Evolutionary conservation across 768 basidiomycete species (phyloP).

Genomic region (Leccinum uliginosum): DNA sequence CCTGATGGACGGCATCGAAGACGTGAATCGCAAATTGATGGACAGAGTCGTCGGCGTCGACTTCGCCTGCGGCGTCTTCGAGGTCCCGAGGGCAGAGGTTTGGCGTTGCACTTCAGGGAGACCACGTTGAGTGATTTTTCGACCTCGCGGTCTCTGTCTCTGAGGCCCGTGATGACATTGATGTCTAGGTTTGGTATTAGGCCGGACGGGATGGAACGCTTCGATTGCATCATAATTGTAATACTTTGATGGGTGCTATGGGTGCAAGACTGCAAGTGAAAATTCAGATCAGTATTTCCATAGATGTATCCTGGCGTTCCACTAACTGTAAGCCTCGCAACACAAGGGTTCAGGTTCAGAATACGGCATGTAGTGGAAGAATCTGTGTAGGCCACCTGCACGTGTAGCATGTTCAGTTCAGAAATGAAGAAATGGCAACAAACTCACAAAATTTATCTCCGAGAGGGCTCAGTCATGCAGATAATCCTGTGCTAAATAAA

Average conservation of each 20-base stretch:
- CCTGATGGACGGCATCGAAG: no score
- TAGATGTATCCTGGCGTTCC: constrained; percentile 51
- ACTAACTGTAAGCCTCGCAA: constrained; percentile 43
- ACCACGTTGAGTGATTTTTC: no score
- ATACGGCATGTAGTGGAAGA: constrained; percentile 57
- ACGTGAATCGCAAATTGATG: no score
- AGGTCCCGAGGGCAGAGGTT: no score
- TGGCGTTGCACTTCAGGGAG: no score
- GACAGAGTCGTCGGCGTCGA: no score
- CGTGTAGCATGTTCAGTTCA: not conserved
- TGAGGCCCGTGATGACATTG: no score
- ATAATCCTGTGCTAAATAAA: constrained; percentile 49
- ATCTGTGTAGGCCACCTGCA: constrained; percentile 53
- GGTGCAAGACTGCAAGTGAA: not conserved
- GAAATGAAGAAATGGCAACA: not conserved
- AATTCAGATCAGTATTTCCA: constrained; percentile 34
- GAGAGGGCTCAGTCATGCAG: constrained; percentile 41
- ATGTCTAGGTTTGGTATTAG: no score
- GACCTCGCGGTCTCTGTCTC: no score
- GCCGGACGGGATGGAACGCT: constrained; percentile 34
- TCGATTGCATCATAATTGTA: constrained; percentile 52
- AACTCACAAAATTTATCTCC: constrained; percentile 45
- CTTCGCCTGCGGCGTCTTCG: no score
- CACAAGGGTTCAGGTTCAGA: constrained; percentile 52
- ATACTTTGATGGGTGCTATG: constrained; percentile 35